Evolutionary conservation across 2,329 filamentous ascomycete genomes (phyloP).

Genomic region (Phialocephala sp.): DNA sequence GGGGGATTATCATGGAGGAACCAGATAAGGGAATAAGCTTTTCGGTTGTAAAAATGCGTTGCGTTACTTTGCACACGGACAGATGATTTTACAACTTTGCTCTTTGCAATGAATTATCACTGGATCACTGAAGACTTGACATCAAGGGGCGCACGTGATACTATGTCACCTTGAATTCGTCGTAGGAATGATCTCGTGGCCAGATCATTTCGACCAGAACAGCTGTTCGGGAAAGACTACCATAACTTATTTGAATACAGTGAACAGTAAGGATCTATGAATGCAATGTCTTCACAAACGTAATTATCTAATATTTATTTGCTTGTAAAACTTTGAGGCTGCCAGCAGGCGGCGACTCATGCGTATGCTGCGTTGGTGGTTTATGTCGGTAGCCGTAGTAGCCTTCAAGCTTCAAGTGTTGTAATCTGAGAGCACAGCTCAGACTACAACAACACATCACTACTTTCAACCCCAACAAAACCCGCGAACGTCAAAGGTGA

Average conservation of each 20-base stretch:
- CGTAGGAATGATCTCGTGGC: constrained; percentile 17
- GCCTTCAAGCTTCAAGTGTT: constrained; percentile 31
- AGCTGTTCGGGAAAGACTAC: not conserved
- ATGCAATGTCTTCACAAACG: not conserved
- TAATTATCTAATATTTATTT: not conserved
- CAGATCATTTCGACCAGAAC: constrained; percentile 13
- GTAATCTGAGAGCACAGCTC: constrained; percentile 30
- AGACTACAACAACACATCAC: constrained; percentile 22
- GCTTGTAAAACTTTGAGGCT: constrained; percentile 1
- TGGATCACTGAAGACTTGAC: not conserved
- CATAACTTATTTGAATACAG: not conserved
- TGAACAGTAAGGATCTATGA: not conserved
- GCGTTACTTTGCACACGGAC: not conserved
- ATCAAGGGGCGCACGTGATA: not conserved
- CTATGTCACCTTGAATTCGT: not conserved
- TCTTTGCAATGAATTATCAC: not conserved
- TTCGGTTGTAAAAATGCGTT: not conserved
- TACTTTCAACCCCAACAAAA: constrained; percentile 22
- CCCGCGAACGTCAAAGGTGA: constrained; percentile 15
- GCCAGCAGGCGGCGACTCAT: constrained; percentile 3
- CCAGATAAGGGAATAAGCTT: not conserved
- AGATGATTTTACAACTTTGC: no score
- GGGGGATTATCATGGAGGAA: not conserved
- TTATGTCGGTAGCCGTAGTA: constrained; percentile 19
- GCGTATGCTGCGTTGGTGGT: not conserved